Evolutionary conservation across 78 protist genomes (phyloP).

Genomic region (Chrysochromulina tobinii): DNA sequence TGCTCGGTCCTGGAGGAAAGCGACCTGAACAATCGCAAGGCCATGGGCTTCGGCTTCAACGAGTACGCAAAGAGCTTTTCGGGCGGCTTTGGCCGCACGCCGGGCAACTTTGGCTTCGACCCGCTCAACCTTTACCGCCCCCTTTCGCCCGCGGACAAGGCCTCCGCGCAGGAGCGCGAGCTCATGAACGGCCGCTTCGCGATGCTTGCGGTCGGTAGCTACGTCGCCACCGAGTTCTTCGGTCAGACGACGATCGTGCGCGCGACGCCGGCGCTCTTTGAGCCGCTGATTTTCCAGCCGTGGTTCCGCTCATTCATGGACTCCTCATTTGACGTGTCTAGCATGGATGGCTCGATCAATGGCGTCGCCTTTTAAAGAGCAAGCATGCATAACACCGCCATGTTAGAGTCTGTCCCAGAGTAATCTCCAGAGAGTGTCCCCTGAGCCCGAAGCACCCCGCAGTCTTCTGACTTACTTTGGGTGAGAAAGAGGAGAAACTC

Average conservation of each 20-base stretch:
- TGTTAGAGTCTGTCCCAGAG: too few species aligned
- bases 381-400: too few species aligned
- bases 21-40: background rate
- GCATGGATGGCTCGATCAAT: too few species aligned
- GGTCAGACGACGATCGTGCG: background rate
- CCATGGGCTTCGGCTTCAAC: background rate
- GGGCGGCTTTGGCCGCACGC: background rate
- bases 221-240: background rate
- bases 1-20: background rate
- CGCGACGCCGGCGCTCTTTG: background rate
- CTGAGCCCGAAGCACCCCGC: too few species aligned
- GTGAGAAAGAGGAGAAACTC: too few species aligned
- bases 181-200: slow-evolving; percentile 11
- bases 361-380: too few species aligned
- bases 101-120: background rate
- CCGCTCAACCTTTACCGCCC: background rate
- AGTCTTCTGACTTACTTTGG: too few species aligned
- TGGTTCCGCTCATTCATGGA: background rate
- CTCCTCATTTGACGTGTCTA: background rate
- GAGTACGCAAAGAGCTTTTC: too few species aligned
- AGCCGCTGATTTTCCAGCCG: background rate
- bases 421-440: too few species aligned
- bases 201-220: slow-evolving; percentile 23
- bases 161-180: background rate
- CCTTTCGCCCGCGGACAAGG: background rate